Percentiles rank a stretch among this genome's conserved stretches.
These are phyloP conservation scores for Cryphonectria naterciae DNA, from an alignment of 2,329 filamentous ascomycete genomes.

Conservation along the genomic window DNA sequence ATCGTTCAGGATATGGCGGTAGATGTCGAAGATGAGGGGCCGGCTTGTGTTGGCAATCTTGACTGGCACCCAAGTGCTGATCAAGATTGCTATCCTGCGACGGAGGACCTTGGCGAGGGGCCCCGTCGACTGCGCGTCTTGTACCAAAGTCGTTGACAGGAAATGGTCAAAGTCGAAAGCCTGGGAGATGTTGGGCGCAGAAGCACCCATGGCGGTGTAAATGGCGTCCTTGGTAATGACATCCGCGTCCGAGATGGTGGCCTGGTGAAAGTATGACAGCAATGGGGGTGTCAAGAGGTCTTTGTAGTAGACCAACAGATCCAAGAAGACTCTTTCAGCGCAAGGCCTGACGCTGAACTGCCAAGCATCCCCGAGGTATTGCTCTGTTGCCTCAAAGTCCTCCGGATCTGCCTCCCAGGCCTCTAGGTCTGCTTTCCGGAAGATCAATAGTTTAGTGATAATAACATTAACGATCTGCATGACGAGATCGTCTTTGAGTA, in stretches of 20 bases:
- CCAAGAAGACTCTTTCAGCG: slow-evolving; percentile 90
- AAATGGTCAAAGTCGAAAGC: slow-evolving; percentile 84
- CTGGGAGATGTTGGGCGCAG: slow-evolving; percentile 74
- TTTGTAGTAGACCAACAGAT: slow-evolving; percentile 89
- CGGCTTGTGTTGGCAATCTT: slow-evolving; percentile 71
- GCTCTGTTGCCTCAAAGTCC: slow-evolving; percentile 91
- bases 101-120: slow-evolving; percentile 78
- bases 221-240: slow-evolving; percentile 90
- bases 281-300: slow-evolving; percentile 77
- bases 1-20: slow-evolving; percentile 80
- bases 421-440: slow-evolving; percentile 81
- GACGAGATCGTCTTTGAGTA: slow-evolving; percentile 78
- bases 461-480: slow-evolving; percentile 81
- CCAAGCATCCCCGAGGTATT: slow-evolving; percentile 81
- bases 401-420: slow-evolving; percentile 95
- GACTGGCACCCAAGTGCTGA: slow-evolving; percentile 87
- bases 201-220: slow-evolving; percentile 88
- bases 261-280: slow-evolving; percentile 79
- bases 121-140: slow-evolving; percentile 71
- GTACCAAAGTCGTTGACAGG: slow-evolving; percentile 72
- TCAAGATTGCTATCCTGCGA: slow-evolving; percentile 82
- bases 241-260: slow-evolving; percentile 67
- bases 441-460: slow-evolving; percentile 86
- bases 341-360: slow-evolving; percentile 93
- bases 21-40: slow-evolving; percentile 83